Conservation (phyloP, 2,329 filamentous ascomycete genomes). For the Alternaria hordeiaustralica region DNA sequence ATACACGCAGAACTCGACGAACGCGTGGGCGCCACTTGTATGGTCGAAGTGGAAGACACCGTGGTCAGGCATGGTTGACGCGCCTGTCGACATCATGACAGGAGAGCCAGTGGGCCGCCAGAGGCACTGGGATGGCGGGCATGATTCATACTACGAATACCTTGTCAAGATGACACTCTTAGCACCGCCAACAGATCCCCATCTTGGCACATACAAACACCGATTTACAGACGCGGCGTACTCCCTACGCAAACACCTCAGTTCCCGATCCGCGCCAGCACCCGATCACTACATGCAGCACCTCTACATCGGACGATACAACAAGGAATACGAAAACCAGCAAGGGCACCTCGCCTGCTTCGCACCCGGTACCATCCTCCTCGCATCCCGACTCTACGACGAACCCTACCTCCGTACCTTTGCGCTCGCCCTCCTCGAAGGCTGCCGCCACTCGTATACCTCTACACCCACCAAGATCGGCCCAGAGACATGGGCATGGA, state of each 20-base stretch:
- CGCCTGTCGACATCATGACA: constrained; percentile 53
- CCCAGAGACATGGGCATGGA: constrained; percentile 50
- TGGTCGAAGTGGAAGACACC: constrained; percentile 51
- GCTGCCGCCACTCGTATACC: constrained; percentile 47
- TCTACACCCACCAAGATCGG: constrained; percentile 49
- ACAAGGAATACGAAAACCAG: constrained; percentile 46
- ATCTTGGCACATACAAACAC: constrained; percentile 41
- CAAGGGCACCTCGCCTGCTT: constrained; percentile 51
- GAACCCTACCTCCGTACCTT: constrained; percentile 43
- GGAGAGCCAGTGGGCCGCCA: constrained; percentile 48
- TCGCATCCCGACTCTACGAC: constrained; percentile 45
- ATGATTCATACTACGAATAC: constrained; percentile 55
- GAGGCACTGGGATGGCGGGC: constrained; percentile 53
- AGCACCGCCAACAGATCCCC: constrained; percentile 45
- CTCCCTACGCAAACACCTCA: constrained; percentile 46
- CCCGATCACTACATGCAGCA: constrained; percentile 45
- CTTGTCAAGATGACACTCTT: constrained; percentile 51
- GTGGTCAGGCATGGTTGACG: constrained; percentile 51
- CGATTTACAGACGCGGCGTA: constrained; percentile 45
- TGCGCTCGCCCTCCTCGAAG: constrained; percentile 50
- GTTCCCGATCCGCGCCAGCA: constrained; percentile 45
- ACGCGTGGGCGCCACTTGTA: constrained; percentile 54
- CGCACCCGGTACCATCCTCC: constrained; percentile 49
- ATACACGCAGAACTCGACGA: constrained; percentile 53
- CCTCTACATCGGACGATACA: constrained; percentile 48